Evolutionary conservation across 2,329 filamentous ascomycete species (phyloP).

Genomic region (Samsoniella hepiali): DNA sequence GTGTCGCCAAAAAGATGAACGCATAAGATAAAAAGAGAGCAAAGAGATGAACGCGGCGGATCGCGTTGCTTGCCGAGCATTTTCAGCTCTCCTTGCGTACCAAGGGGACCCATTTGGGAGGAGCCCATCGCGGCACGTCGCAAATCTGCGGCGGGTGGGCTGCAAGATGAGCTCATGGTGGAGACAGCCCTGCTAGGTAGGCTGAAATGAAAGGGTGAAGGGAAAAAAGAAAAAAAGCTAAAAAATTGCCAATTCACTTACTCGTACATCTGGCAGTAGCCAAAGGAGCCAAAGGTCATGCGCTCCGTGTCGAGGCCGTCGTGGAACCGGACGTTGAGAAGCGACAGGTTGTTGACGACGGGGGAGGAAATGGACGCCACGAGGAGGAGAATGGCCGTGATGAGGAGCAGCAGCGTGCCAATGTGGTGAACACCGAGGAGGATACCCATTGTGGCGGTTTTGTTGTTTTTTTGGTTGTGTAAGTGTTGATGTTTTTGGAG

Average conservation of each 20-base stretch:
- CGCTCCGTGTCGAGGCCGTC: slow-evolving; percentile 33
- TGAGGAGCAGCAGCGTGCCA: slow-evolving; percentile 56
- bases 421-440: slow-evolving; percentile 53
- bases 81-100: not conserved
- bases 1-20: too few relatives aligned
- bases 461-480: slow-evolving; percentile 12
- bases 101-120: not conserved
- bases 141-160: slow-evolving; percentile 7
- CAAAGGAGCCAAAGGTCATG: slow-evolving; percentile 58
- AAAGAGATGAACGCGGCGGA: too few relatives aligned
- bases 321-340: slow-evolving; percentile 51
- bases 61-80: not conserved
- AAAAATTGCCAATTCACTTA: not conserved
- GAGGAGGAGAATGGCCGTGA: slow-evolving; percentile 53
- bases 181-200: not conserved
- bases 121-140: not conserved
- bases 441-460: slow-evolving; percentile 41
- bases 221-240: not conserved
- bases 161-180: slow-evolving; percentile 14
- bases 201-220: not conserved
- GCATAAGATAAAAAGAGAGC: too few relatives aligned
- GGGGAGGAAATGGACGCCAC: slow-evolving; percentile 58
- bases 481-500: not conserved
- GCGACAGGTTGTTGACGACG: slow-evolving; percentile 51
- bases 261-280: slow-evolving; percentile 43